Conservation (phyloP, 2,329 filamentous ascomycete species). For the Fusarium pininemorale region DNA sequence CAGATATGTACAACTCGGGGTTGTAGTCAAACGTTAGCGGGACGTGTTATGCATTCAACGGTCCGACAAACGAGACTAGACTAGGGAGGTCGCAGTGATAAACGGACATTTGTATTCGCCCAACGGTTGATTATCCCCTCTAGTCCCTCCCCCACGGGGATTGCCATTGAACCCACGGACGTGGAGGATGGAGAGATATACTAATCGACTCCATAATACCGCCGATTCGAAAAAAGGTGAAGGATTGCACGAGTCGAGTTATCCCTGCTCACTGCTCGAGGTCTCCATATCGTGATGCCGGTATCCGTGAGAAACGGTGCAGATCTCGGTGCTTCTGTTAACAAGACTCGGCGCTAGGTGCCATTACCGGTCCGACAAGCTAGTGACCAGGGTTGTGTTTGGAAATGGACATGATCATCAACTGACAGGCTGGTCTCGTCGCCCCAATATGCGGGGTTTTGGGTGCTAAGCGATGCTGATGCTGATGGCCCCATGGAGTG, state of each 20-base stretch:
- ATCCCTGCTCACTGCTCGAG: background rate
- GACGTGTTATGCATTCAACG: background rate
- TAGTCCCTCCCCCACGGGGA: background rate
- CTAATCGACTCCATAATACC: slow-evolving; percentile 11
- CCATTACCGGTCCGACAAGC: slow-evolving; percentile 17
- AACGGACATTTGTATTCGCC: slow-evolving; percentile 3
- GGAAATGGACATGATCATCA: background rate
- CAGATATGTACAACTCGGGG: background rate
- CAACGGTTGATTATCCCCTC: background rate
- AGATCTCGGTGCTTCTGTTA: slow-evolving; percentile 12
- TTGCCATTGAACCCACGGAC: background rate
- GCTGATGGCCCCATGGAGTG: background rate
- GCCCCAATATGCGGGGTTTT: slow-evolving; percentile 16
- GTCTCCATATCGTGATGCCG: slow-evolving; percentile 5
- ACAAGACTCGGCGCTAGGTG: slow-evolving; percentile 15
- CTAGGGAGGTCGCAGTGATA: background rate
- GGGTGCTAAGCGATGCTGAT: background rate
- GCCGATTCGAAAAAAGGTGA: background rate
- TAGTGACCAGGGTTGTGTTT: background rate
- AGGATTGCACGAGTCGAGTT: background rate
- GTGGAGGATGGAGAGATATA: background rate
- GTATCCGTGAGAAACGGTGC: slow-evolving; percentile 23
- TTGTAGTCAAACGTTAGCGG: background rate
- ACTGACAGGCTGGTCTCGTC: background rate
- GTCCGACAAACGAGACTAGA: slow-evolving; percentile 3